Base-by-base conservation (phyloP, 2,329 filamentous ascomycete genomes). In the Aspergillus viridinutans region DNA sequence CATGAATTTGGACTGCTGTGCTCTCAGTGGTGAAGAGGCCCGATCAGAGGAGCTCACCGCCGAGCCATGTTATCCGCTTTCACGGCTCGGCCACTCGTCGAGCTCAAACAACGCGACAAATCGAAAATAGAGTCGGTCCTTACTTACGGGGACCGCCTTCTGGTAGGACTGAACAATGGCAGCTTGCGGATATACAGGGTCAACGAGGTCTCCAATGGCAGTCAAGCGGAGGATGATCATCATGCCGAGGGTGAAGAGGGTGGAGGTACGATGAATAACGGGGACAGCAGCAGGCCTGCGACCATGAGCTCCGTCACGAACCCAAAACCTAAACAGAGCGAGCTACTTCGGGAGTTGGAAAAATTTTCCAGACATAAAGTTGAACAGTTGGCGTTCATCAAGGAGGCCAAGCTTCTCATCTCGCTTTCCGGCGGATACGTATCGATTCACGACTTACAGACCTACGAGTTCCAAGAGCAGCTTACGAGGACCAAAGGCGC, bases 51-150 rank as follows among this genome's bases (percentile, higher is more conserved):
- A 50, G 50, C 47, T 51, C 53, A 55, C 35, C 29, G 66, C 65
- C 61, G 57, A 64, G 60, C 64, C 62, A 97, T 97, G 94, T 88
- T 99, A 77, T 95, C 93, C 77, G 94, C 94, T 72, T 99, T 99
- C 79, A 96, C 90, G 67, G 92, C 94, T 80, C 90, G 90, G 71
- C 90, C 92, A 63, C 93, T 99, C 74, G 90, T 97, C 82, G 94
- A 99, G 89, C 89, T 99, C 69, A 92, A 90, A 79, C 87, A 87
- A 76, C 88, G 90, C 76, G 93, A 97, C 85, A 97, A 95, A 81
- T 95, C 90, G 64, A 94, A 89, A 81, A 96, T 99, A 77, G 94
- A 99, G 78, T 94, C 90, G 51, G 90, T 99, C 64, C 83, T 97
- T 50, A 90, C 93, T 60, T 90, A 96, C 76, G 92, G 92, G 71